Evolutionary conservation across 768 basidiomycete genomes (phyloP).

Genomic region (Suillus cothurnatus): DNA sequence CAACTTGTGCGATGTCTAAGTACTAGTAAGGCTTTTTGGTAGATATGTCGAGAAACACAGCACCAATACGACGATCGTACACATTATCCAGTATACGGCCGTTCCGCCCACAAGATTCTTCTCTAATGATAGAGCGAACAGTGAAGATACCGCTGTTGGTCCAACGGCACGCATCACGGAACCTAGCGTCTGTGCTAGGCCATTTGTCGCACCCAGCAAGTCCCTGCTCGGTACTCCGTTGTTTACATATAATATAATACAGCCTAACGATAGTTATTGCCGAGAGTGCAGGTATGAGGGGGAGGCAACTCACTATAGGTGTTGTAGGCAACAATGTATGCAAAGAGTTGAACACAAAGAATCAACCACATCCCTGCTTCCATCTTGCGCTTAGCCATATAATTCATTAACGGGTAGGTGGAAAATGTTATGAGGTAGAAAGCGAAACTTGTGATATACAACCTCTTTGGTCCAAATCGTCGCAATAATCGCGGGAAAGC

Average conservation of each 20-base stretch:
- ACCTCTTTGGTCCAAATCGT: conserved; percentile 6
- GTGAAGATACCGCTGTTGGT: conserved; percentile 23
- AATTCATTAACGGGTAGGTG: conserved; percentile 12
- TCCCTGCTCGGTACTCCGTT: conserved; percentile 11
- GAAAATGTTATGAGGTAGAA: conserved; percentile 8
- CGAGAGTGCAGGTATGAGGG: background rate
- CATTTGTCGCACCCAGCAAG: conserved; percentile 30
- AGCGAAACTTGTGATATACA: conserved; percentile 10
- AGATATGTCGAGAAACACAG: conserved; percentile 1
- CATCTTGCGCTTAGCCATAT: conserved; percentile 8
- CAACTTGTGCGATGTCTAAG: background rate
- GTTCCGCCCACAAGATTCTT: conserved; percentile 29
- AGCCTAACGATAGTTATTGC: background rate
- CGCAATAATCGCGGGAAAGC: conserved; percentile 11
- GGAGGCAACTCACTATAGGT: conserved; percentile 7
- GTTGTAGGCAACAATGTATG: conserved; percentile 5
- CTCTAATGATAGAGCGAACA: conserved; percentile 30
- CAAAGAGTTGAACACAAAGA: conserved; percentile 1
- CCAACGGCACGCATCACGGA: conserved; percentile 24
- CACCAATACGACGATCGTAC: background rate
- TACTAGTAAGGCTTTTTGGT: conserved; percentile 3
- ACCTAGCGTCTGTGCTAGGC: conserved; percentile 30
- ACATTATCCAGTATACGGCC: conserved; percentile 36
- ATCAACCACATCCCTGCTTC: conserved; percentile 12
- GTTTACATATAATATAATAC: conserved; percentile 13